Evolutionary conservation across 495 filamentous ascomycete species (phyloP).

Genomic region (Talaromyces wortmannii): DNA sequence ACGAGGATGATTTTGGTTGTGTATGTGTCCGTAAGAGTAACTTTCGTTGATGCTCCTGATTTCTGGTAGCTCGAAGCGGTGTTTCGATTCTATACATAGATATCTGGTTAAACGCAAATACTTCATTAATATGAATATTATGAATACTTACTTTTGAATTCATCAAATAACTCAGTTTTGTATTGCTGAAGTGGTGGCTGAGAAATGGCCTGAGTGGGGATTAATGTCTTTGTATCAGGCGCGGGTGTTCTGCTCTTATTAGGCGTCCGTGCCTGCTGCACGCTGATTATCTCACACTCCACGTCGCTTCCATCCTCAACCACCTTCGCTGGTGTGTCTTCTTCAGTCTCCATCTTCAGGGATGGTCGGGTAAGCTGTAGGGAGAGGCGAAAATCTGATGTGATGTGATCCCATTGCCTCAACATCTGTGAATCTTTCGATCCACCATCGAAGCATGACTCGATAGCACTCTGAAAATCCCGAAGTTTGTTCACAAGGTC

Average conservation of each 20-base stretch:
- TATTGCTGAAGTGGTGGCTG: background rate
- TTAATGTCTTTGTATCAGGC: no score
- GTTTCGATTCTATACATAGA: background rate
- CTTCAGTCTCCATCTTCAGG: constrained; percentile 12
- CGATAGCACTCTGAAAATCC: constrained; percentile 20
- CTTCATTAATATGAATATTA: background rate
- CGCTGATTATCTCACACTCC: constrained; percentile 17
- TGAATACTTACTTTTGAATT: background rate
- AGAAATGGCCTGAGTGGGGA: no score
- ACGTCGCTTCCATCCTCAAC: constrained; percentile 12
- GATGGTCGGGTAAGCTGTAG: constrained; percentile 27
- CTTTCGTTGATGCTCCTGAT: constrained; percentile 29
- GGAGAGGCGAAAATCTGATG: constrained; percentile 25
- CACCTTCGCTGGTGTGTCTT: background rate
- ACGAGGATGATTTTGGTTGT: constrained; percentile 32
- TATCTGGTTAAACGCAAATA: background rate
- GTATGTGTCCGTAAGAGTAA: constrained; percentile 27
- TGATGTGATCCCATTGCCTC: constrained; percentile 27
- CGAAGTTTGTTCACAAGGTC: constrained; percentile 25
- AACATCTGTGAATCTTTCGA: constrained; percentile 22
- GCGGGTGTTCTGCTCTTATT: no score
- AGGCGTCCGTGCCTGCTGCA: no score
- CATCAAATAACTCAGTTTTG: background rate
- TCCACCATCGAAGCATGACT: constrained; percentile 27
- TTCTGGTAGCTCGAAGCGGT: constrained; percentile 21